These are phyloP conservation scores for Cutaneotrichosporon cavernicola DNA, from an alignment of 1,284 basidiomycete genomes.

Conservation along the genomic window DNA sequence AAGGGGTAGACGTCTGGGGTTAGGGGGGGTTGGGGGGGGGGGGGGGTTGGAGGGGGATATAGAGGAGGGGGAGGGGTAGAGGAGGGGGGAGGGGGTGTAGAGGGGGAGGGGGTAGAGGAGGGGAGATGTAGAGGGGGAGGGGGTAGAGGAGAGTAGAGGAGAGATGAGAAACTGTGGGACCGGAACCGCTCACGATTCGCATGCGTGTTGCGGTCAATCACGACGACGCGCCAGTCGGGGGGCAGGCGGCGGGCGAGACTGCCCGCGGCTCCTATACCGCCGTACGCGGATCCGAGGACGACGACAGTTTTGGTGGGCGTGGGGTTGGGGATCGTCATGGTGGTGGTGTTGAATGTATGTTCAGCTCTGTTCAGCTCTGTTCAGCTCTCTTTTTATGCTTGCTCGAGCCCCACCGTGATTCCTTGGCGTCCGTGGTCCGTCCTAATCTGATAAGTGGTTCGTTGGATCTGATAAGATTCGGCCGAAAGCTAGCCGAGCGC, in stretches of 20 bases:
- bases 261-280: slow-evolving; percentile 60
- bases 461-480: slow-evolving; percentile 9
- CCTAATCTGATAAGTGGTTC: slow-evolving; percentile 6
- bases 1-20: slow-evolving; percentile 55
- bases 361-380: background rate
- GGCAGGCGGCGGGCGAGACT: slow-evolving; percentile 62
- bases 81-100: slow-evolving; percentile 56
- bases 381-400: background rate
- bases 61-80: slow-evolving; percentile 54
- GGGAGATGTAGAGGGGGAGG: no score
- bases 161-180: no score
- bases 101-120: slow-evolving; percentile 40
- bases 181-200: slow-evolving; percentile 37
- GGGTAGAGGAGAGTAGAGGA: slow-evolving; percentile 56
- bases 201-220: slow-evolving; percentile 68
- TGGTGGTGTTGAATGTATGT: background rate
- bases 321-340: slow-evolving; percentile 13
- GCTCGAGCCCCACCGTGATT: background rate
- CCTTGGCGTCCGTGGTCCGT: no score
- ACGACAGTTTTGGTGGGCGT: slow-evolving; percentile 55
- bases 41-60: slow-evolving; percentile 52
- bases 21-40: slow-evolving; percentile 47
- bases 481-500: background rate
- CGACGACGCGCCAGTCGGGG: slow-evolving; percentile 62
- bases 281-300: slow-evolving; percentile 63